Conservation (phyloP, 2,329 filamentous ascomycete genomes). For the Decorospora gaudefroyi region DNA sequence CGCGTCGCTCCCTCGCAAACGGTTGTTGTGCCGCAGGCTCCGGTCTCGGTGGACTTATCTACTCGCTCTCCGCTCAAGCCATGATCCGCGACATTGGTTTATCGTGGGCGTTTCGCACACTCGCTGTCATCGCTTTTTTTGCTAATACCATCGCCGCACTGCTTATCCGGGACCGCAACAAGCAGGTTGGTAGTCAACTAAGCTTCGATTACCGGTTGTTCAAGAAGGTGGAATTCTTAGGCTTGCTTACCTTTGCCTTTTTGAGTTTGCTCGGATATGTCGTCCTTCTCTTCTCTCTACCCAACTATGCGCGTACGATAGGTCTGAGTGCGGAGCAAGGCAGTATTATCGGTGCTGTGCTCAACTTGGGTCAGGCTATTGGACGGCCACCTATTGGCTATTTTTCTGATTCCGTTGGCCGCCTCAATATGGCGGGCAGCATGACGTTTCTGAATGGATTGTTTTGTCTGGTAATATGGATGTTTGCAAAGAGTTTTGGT, state of each 20-base stretch:
- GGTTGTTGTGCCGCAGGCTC: conserved; percentile 70
- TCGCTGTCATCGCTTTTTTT: conserved; percentile 65
- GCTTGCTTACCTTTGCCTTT: conserved; percentile 69
- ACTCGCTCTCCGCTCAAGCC: conserved; percentile 68
- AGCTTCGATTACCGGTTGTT: conserved; percentile 69
- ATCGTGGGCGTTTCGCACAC: conserved; percentile 68
- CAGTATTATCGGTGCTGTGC: conserved; percentile 70
- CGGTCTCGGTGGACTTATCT: conserved; percentile 73
- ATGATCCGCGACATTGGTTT: conserved; percentile 69
- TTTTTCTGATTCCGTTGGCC: conserved; percentile 69
- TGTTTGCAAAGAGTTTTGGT: conserved; percentile 68
- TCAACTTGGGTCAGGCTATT: conserved; percentile 69
- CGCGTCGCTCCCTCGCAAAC: conserved; percentile 69
- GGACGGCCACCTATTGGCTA: conserved; percentile 74
- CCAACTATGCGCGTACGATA: conserved; percentile 71
- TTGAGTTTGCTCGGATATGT: conserved; percentile 75
- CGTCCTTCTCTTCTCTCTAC: conserved; percentile 75
- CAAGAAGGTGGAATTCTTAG: conserved; percentile 63
- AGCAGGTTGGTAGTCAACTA: conserved; percentile 64
- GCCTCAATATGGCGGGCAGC: conserved; percentile 71
- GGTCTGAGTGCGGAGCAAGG: conserved; percentile 70
- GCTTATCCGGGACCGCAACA: conserved; percentile 72
- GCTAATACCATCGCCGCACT: conserved; percentile 67
- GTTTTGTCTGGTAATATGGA: conserved; percentile 73
- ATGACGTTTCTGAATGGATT: conserved; percentile 68